Conservation (phyloP, 163 green algal genomes). For the Scenedesmus sp. region DNA sequence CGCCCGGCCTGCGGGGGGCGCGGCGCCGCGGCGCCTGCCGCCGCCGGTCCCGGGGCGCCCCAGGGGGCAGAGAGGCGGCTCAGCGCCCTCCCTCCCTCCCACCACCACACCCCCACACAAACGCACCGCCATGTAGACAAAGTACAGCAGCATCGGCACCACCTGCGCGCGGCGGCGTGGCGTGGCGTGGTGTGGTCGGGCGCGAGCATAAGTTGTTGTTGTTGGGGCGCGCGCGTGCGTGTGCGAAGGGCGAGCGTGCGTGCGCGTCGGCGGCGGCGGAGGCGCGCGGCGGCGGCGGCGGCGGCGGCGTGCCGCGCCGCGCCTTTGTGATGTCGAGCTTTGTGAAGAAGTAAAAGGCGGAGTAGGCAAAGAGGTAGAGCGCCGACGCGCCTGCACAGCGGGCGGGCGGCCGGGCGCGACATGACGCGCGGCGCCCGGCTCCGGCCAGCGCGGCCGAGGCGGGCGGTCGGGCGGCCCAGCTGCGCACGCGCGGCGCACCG, state of each 20-base stretch:
- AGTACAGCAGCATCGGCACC: slow-evolving; percentile 87
- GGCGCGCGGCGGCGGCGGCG: too few relatives aligned
- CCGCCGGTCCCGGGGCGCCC: too few relatives aligned
- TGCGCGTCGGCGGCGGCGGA: too few relatives aligned
- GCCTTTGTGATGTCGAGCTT: slow-evolving; percentile 95
- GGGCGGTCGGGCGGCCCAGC: too few relatives aligned
- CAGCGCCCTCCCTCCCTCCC: background rate
- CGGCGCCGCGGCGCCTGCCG: too few relatives aligned
- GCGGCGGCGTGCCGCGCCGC: slow-evolving; percentile 41
- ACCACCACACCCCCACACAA: slow-evolving; percentile 56
- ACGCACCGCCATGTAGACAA: slow-evolving; percentile 97
- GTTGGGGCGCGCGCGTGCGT: too few relatives aligned
- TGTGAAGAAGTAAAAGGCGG: slow-evolving; percentile 96
- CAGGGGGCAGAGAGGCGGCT: background rate
- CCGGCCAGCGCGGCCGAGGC: too few relatives aligned
- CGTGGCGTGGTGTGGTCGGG: background rate
- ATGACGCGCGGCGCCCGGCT: too few relatives aligned
- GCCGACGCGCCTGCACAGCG: slow-evolving; percentile 91
- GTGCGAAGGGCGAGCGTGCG: too few relatives aligned
- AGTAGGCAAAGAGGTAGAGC: slow-evolving; percentile 97
- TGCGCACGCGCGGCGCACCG: too few relatives aligned
- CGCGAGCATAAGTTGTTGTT: too few relatives aligned
- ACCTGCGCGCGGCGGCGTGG: background rate
- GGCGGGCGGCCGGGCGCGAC: too few relatives aligned
- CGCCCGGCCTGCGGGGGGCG: background rate